phyloP scores from a whole-genome alignment of 2,329 filamentous ascomycete species.

The Colletotrichum tropicale region DNA sequence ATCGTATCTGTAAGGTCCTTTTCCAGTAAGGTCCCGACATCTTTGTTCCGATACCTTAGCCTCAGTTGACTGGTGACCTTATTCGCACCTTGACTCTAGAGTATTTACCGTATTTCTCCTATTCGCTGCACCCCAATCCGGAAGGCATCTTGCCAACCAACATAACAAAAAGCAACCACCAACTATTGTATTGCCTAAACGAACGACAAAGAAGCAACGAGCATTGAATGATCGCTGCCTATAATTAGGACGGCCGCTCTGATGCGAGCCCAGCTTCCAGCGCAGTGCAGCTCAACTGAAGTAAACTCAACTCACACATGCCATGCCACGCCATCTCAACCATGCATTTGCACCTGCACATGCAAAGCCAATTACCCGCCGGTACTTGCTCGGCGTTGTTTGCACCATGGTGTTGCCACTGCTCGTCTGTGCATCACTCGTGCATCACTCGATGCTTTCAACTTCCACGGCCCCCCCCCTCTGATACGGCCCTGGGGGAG shows the following conservation, averaged over 20 bases:
- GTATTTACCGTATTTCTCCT: background rate
- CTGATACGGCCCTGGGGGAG: background rate
- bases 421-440: background rate
- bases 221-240: background rate
- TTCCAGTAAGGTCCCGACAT: background rate
- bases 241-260: background rate
- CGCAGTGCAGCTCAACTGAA: background rate
- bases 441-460: background rate
- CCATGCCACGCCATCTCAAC: background rate
- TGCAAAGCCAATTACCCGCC: background rate
- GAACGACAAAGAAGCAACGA: background rate
- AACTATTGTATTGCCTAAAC: background rate
- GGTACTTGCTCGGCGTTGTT: background rate
- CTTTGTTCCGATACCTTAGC: background rate
- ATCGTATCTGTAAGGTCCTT: background rate
- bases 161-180: background rate
- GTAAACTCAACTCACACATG: background rate
- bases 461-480: background rate
- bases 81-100: background rate
- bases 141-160: background rate
- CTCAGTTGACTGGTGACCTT: background rate
- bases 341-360: background rate
- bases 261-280: background rate
- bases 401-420: slow-evolving; percentile 1
- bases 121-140: background rate